Percentiles rank a stretch among this genome's conserved stretches.
Conservation (phyloP, 371 early-diverging fungal genomes). For the Actinomortierella ambigua region DNA sequence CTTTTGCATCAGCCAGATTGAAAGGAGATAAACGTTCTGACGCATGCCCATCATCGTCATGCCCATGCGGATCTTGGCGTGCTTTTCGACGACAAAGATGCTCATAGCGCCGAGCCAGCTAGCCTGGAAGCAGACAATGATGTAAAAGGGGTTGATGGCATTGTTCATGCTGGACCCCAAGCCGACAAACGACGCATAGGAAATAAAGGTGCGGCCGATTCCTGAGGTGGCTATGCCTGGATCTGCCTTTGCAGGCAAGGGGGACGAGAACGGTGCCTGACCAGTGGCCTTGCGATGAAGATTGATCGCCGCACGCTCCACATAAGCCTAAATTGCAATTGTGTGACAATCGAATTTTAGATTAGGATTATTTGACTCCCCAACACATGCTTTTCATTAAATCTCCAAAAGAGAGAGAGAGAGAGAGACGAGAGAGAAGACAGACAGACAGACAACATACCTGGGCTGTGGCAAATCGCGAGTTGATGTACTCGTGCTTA, state of each 20-base stretch:
- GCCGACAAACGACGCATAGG: constrained; percentile 42
- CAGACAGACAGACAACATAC: constrained; percentile 7
- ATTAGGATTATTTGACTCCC: background rate
- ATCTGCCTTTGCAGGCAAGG: constrained; percentile 31
- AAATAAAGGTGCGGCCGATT: constrained; percentile 35
- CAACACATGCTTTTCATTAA: background rate
- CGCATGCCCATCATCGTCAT: constrained; percentile 50
- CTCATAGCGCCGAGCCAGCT: constrained; percentile 40
- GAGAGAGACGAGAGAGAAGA: background rate
- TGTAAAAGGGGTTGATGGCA: constrained; percentile 40
- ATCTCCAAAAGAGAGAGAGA: background rate
- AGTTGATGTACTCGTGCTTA: constrained; percentile 12
- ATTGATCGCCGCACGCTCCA: constrained; percentile 52
- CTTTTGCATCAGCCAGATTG: constrained; percentile 46
- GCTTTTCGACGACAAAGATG: constrained; percentile 40
- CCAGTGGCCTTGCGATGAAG: constrained; percentile 37
- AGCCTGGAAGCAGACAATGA: constrained; percentile 48
- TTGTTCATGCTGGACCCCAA: constrained; percentile 25
- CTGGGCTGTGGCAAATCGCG: constrained; percentile 47
- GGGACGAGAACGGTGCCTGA: constrained; percentile 45
- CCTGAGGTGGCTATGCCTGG: constrained; percentile 17
- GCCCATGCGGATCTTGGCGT: constrained; percentile 28
- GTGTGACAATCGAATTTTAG: background rate
- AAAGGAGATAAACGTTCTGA: constrained; percentile 29
- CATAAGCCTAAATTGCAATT: constrained; percentile 21